Evolutionary conservation across 1,284 basidiomycete species (phyloP).

Genomic region (Flammula alnicola): DNA sequence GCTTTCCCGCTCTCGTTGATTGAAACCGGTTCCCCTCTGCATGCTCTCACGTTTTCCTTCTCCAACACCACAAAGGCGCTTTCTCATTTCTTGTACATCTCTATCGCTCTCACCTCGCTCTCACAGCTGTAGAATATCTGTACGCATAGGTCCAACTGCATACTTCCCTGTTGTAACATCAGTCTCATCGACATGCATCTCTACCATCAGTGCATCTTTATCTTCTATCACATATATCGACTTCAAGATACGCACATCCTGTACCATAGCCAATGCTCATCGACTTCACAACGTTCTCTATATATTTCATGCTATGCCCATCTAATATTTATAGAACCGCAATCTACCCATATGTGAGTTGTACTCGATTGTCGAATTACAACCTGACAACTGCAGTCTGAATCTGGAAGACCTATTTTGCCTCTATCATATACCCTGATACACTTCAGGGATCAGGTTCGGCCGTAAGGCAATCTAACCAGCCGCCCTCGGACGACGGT

Average conservation of each 20-base stretch:
- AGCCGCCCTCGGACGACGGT: conserved; percentile 28
- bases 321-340: conserved; percentile 10
- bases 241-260: neutral
- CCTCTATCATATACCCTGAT: neutral
- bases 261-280: neutral
- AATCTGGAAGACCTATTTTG: conserved; percentile 4
- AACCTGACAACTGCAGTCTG: conserved; percentile 9
- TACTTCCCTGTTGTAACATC: too few species aligned
- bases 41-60: neutral
- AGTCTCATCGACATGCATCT: too few species aligned
- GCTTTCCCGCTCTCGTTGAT: conserved; percentile 25
- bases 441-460: conserved; percentile 1
- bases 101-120: neutral
- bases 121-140: conserved; percentile 1
- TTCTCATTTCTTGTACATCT: neutral
- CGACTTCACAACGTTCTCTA: neutral
- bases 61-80: neutral
- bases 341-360: conserved; percentile 13
- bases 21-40: neutral
- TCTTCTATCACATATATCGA: neutral
- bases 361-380: conserved; percentile 1
- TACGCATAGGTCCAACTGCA: too few species aligned
- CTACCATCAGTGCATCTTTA: neutral
- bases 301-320: conserved; percentile 3
- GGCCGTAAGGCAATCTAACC: conserved; percentile 19